Percentiles rank a stretch among this genome's conserved stretches.
These are phyloP conservation scores for Byssoonygena ceratinophila DNA, from an alignment of 2,329 filamentous ascomycete genomes.

Conservation along the genomic window DNA sequence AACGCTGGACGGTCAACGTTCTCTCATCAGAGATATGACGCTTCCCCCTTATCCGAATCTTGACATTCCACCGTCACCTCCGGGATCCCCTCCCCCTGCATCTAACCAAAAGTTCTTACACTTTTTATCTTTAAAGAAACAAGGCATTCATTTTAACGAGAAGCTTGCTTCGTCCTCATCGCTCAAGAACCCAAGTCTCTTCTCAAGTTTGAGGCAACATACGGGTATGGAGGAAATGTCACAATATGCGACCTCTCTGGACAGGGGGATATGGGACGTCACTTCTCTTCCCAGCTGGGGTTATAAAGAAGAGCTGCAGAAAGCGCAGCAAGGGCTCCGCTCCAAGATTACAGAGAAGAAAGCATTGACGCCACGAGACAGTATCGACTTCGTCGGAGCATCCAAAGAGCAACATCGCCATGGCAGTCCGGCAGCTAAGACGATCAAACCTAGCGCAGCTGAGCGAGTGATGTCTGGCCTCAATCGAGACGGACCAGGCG, in stretches of 20 bases:
- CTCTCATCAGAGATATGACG: constrained; percentile 48
- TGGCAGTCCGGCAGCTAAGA: constrained; percentile 16
- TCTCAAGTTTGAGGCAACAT: constrained; percentile 49
- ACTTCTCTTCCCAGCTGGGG: constrained; percentile 33
- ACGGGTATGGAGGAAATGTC: constrained; percentile 44
- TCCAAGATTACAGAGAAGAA: constrained; percentile 29
- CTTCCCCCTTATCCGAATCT: constrained; percentile 37
- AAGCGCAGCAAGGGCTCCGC: constrained; percentile 32
- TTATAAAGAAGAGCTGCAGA: constrained; percentile 39
- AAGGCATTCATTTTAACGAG: constrained; percentile 54
- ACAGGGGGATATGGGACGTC: constrained; percentile 33
- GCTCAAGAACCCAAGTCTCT: constrained; percentile 49
- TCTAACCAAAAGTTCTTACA: constrained; percentile 48
- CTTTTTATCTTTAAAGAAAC: constrained; percentile 52
- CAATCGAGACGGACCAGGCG: constrained; percentile 16
- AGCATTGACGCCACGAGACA: constrained; percentile 26
- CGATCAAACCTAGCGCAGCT: constrained; percentile 17
- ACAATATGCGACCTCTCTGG: constrained; percentile 45
- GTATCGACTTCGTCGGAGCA: constrained; percentile 32
- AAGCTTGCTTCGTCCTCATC: constrained; percentile 48
- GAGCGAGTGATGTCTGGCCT: constrained; percentile 22
- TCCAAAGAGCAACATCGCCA: constrained; percentile 17
- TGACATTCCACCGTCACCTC: constrained; percentile 38
- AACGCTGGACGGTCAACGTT: constrained; percentile 41
- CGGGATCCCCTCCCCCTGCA: constrained; percentile 35